These are phyloP conservation scores for Blastomyces percursus DNA, from an alignment of 2,329 filamentous ascomycete genomes.

Conservation along the genomic window DNA sequence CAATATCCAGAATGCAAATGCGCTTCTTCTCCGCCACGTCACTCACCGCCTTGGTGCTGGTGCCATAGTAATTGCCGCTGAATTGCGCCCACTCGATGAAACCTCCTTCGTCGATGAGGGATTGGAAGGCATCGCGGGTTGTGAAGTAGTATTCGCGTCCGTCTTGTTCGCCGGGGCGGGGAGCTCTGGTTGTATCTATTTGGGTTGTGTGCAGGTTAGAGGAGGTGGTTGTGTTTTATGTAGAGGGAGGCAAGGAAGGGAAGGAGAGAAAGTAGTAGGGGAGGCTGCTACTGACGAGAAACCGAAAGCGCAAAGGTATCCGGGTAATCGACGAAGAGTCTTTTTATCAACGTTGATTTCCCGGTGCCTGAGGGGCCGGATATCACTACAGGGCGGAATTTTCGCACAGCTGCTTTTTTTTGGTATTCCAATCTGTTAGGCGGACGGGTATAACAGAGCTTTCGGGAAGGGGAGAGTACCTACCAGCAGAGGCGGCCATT, in stretches of 20 bases:
- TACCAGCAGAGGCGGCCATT: conserved; percentile 3
- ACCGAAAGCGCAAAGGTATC: conserved; percentile 35
- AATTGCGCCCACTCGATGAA: conserved; percentile 87
- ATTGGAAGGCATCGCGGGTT: conserved; percentile 53
- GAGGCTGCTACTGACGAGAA: conserved; percentile 22
- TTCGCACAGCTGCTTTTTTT: conserved; percentile 16
- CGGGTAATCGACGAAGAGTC: conserved; percentile 33
- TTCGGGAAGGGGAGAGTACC: background rate
- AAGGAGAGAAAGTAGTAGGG: conserved; percentile 1
- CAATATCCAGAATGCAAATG: conserved; percentile 82
- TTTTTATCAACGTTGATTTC: conserved; percentile 34
- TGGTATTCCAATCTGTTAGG: background rate
- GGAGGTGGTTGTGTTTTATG: conserved; percentile 9
- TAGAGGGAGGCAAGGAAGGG: conserved; percentile 11
- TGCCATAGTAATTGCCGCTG: conserved; percentile 78
- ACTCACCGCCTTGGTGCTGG: conserved; percentile 66
- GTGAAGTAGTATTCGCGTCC: conserved; percentile 76
- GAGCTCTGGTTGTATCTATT: conserved; percentile 65
- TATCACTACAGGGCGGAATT: conserved; percentile 32
- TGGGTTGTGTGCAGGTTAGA: too few species aligned
- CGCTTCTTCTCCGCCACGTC: conserved; percentile 59
- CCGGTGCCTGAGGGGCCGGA: conserved; percentile 34
- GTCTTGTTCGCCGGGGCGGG: conserved; percentile 62
- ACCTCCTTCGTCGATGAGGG: conserved; percentile 54
- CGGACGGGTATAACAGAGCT: background rate